Conservation (phyloP, 257 asterid genomes). For the Anisodus acutangulus region DNA sequence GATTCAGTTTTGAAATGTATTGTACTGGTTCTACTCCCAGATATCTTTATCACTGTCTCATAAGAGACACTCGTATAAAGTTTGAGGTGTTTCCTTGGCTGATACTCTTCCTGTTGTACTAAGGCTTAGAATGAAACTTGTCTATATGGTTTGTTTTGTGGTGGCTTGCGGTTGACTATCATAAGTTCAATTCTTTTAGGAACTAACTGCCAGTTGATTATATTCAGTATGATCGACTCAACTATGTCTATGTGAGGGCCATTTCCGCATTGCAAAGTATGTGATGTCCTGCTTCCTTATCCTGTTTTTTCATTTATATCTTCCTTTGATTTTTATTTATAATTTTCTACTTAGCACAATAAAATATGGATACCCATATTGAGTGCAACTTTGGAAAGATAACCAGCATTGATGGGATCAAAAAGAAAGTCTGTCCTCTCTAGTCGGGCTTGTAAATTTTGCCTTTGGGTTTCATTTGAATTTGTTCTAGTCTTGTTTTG, state of each 20-base stretch:
- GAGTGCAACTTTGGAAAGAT: not conserved
- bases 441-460: not conserved
- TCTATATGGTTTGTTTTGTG: not conserved
- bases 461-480: not conserved
- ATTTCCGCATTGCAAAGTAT: not conserved
- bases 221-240: not conserved
- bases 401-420: not conserved
- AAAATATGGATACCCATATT: not conserved
- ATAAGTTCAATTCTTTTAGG: conserved; percentile 3
- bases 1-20: not conserved
- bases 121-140: not conserved
- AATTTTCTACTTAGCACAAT: not conserved
- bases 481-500: not conserved
- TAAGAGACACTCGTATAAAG: not conserved
- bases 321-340: not conserved
- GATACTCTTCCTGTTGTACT: not conserved
- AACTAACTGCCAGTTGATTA: not conserved
- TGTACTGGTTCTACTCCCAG: not conserved
- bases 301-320: not conserved
- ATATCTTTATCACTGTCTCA: not conserved
- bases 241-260: not conserved
- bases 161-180: not conserved
- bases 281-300: not conserved
- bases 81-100: not conserved
- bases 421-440: not conserved